Evolutionary conservation across 495 filamentous ascomycete genomes (phyloP).

Genomic region (Penicillium subrubescens): DNA sequence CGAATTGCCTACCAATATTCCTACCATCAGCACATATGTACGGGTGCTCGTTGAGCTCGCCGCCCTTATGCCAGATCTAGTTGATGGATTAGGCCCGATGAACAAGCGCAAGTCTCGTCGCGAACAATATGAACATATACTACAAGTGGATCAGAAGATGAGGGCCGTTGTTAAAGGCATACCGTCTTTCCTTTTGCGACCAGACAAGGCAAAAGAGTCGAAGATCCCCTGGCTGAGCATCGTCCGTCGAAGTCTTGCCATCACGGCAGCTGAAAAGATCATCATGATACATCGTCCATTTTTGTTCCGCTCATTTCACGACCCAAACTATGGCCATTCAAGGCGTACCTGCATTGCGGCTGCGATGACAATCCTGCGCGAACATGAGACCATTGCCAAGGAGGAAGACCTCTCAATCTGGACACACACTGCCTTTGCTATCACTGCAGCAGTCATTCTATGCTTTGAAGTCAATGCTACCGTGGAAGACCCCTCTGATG

Average conservation of each 20-base stretch:
- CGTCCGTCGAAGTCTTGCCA: slow-evolving; percentile 44
- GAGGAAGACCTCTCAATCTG: slow-evolving; percentile 35
- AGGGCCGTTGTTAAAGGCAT: slow-evolving; percentile 37
- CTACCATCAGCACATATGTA: slow-evolving; percentile 43
- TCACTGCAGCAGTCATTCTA: slow-evolving; percentile 35
- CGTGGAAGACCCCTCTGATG: slow-evolving; percentile 14
- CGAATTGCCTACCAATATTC: slow-evolving; percentile 31
- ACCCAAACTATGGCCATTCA: slow-evolving; percentile 41
- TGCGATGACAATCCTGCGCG: slow-evolving; percentile 49
- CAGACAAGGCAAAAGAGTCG: slow-evolving; percentile 30
- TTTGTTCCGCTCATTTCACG: slow-evolving; percentile 45
- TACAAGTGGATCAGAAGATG: slow-evolving; percentile 46
- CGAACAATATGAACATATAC: slow-evolving; percentile 47
- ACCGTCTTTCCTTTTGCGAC: slow-evolving; percentile 33
- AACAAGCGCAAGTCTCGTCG: slow-evolving; percentile 28
- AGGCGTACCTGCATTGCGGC: slow-evolving; percentile 47
- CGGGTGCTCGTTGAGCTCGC: slow-evolving; percentile 44
- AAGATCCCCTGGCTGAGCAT: slow-evolving; percentile 42
- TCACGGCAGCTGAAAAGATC: slow-evolving; percentile 51
- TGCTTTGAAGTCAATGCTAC: slow-evolving; percentile 34
- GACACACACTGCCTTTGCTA: slow-evolving; percentile 37
- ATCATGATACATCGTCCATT: slow-evolving; percentile 56
- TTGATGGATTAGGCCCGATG: slow-evolving; percentile 42
- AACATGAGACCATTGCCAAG: slow-evolving; percentile 36
- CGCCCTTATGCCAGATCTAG: slow-evolving; percentile 41